Base-by-base conservation (phyloP, 768 basidiomycete genomes). In the Pleurotus djamor region DNA sequence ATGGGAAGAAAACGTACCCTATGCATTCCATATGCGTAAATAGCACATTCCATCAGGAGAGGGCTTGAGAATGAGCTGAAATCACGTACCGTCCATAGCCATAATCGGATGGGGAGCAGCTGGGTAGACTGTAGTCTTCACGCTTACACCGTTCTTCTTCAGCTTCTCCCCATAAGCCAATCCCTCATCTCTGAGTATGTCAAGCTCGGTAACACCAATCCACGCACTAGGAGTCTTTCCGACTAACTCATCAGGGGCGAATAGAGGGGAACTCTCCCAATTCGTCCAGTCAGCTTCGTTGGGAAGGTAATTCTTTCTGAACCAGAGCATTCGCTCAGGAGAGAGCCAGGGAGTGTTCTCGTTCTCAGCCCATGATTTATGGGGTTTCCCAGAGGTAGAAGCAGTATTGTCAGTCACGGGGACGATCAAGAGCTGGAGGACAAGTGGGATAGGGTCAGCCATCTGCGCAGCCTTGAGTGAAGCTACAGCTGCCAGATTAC, bases 341-440 rank as follows among this genome's bases (percentile, higher is more conserved):
- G 72, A 70, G 36, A 92, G 79, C 78, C 86, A 84, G 1, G 84
- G 80, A 0, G 87, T 80, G 52, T 84, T 67, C 32, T 75, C 72
- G 65, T 87, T 87, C 61, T 82, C 78, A 6, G 69, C 71, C 88
- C 88, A 90, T 28, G 79, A 80, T 35, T 35, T 32, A 37, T 58
- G 57, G 13, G 57, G 32, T 68, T 64, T 64, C 76, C 56, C 57
- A 12, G 57, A 32, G 64, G 71, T 59, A 63, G 77, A 77, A 3
- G 84, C 83, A 1, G 89, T 89, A 72, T 90, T 91, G 67, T 92
- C 87, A 0, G 76, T 83, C 38, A 90, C 89, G 14, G 89, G 90
- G 1, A 90, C 89, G 28, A 88, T 77, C 43, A 91, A 78, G 0
- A 91, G 73, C 63, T 86, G 86, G 71, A 87, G 84, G 3, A 79